These are phyloP conservation scores for Tulasnella sp. DNA, from an alignment of 768 basidiomycete genomes.

Conservation along the genomic window DNA sequence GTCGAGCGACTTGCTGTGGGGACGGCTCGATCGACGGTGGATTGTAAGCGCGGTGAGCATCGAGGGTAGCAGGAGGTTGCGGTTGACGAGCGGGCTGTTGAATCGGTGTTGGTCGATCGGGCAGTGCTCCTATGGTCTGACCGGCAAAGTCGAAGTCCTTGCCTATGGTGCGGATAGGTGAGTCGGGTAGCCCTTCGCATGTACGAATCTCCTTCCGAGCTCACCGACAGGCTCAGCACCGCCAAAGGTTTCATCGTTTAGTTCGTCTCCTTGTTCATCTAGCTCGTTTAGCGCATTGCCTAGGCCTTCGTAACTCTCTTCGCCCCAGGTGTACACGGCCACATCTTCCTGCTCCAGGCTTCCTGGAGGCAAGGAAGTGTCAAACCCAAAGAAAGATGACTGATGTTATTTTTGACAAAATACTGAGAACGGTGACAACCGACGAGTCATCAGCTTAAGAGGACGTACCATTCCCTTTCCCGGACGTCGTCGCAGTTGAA, in stretches of 20 bases:
- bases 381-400: conserved; percentile 67
- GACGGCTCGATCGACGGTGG: background rate
- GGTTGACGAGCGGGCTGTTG: background rate
- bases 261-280: conserved; percentile 80
- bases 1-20: background rate
- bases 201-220: conserved; percentile 22
- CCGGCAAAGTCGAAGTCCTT: conserved; percentile 85
- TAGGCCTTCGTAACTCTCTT: conserved; percentile 80
- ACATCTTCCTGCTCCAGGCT: conserved; percentile 62
- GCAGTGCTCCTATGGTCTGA: conserved; percentile 23
- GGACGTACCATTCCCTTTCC: background rate
- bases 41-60: background rate
- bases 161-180: conserved; percentile 34
- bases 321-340: conserved; percentile 87
- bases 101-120: background rate
- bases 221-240: conserved; percentile 56
- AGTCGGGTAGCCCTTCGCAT: background rate
- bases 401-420: background rate
- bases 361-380: conserved; percentile 46
- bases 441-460: background rate
- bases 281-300: conserved; percentile 63
- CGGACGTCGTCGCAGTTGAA: background rate
- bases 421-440: background rate
- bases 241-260: conserved; percentile 98
- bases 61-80: background rate